These are phyloP conservation scores for Delonix regia DNA, from an alignment of 306 rosid genomes.

Conservation along the genomic window DNA sequence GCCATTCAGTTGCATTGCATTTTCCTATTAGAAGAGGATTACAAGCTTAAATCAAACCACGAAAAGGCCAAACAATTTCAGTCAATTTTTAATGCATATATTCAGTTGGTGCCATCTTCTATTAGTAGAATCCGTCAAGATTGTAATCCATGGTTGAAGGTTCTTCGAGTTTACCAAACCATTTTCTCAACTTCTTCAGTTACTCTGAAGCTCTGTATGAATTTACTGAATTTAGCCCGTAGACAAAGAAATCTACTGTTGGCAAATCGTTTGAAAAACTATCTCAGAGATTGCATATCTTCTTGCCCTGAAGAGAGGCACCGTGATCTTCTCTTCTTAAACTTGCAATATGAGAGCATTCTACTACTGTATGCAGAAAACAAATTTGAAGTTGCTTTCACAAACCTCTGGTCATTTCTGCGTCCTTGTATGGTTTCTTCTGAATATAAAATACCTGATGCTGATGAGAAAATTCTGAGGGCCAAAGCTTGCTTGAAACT, in stretches of 20 bases:
- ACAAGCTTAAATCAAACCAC: slow-evolving; percentile 59
- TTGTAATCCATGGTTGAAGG: slow-evolving; percentile 85
- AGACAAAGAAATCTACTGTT: slow-evolving; percentile 68
- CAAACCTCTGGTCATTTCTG: slow-evolving; percentile 82
- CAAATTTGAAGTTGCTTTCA: slow-evolving; percentile 84
- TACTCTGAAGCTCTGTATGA: slow-evolving; percentile 69
- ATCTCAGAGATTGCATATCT: slow-evolving; percentile 57
- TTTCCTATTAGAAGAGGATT: slow-evolving; percentile 73
- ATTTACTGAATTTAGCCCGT: slow-evolving; percentile 78
- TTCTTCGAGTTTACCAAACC: slow-evolving; percentile 80
- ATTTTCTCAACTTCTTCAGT: slow-evolving; percentile 68
- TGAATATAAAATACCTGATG: slow-evolving; percentile 45
- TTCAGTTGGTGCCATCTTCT: slow-evolving; percentile 60
- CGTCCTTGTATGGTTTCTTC: slow-evolving; percentile 66
- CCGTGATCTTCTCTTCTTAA: slow-evolving; percentile 54
- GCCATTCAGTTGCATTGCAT: slow-evolving; percentile 88
- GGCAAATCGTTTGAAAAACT: slow-evolving; percentile 71
- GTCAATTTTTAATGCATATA: slow-evolving; percentile 62
- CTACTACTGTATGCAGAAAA: slow-evolving; percentile 79
- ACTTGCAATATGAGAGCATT: slow-evolving; percentile 82
- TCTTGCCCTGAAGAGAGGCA: slow-evolving; percentile 59
- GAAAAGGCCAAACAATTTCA: slow-evolving; percentile 52
- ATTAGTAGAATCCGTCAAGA: slow-evolving; percentile 75
- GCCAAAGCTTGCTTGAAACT: slow-evolving; percentile 95
- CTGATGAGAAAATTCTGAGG: slow-evolving; percentile 67